Base-by-base conservation (phyloP, 2,329 filamentous ascomycete genomes). In the Claviceps fusiformis region DNA sequence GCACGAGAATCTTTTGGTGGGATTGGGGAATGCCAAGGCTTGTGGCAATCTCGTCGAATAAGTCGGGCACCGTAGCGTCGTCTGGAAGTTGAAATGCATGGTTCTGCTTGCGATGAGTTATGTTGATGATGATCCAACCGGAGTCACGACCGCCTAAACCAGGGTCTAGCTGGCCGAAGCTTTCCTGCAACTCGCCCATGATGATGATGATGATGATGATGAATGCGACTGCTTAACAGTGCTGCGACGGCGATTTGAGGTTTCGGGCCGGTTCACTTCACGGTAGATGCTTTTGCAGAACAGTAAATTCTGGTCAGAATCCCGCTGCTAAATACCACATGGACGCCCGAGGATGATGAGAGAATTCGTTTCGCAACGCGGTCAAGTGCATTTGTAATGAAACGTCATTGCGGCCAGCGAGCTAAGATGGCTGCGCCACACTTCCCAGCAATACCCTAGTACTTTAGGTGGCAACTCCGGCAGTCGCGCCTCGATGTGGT, bases 1-100 rank as follows among this genome's bases (percentile, higher is more conserved):
- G 76, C 15, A 81, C 75, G 60, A 88, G 75, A 65, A 86, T 76
- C 65, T 89, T 89, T 64, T 88, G 85, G 67, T 87, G 82, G 10
- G 73, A 66, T 41, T 70, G 57, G 0, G 85, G 83, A 54, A 89
- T 80, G 52, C 74, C 76, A 54, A 87, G 75, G 3, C 69, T 66
- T 47, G 70, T 65, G 55, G 78, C 73, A 60, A 88, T 80, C 58
- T 76, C 72, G 52, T 74, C 66, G 48, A 82, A 83, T 43, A 89
- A 78, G 62, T 86, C 82, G 55, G 70, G 62, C 48, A 81, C 69
- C 6, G 76, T 80, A 19, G 75, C 73, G 57, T 73, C 70, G 15
- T 69, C 60, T 8, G 70, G 65, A 52, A 80, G 71, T 6, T 68
- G 62, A 55, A 79, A 67, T 10, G 69, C 71, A 60, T 76, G 73